A percentile compares a stretch with the other conserved stretches of the same genome.
These are phyloP conservation scores for Dactylonectria macrodidyma DNA, from an alignment of 2,329 filamentous ascomycete genomes.

Conservation along the genomic window DNA sequence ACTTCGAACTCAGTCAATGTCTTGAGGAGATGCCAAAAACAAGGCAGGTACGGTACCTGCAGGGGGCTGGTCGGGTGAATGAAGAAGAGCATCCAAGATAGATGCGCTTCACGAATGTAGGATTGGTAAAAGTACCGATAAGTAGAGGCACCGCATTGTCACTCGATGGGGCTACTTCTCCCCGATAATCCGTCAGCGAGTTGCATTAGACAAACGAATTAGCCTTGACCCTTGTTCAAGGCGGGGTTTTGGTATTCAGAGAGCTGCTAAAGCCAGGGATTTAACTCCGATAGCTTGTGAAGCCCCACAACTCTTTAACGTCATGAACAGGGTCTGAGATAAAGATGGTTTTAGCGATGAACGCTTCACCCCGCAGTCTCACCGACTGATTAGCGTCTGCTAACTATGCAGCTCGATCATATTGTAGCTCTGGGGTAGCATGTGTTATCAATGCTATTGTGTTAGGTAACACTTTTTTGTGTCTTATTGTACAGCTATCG, in stretches of 20 bases:
- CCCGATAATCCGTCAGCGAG: not conserved
- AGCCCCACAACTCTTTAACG: constrained; percentile 3
- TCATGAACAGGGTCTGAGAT: constrained; percentile 15
- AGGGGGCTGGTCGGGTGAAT: no score
- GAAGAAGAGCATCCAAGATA: not conserved
- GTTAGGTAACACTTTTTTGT: constrained; percentile 1
- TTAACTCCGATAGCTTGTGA: not conserved
- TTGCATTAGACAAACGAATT: not conserved
- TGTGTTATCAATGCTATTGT: not conserved
- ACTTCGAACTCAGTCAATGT: not conserved
- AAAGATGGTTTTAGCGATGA: constrained; percentile 1
- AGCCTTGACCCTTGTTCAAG: no score
- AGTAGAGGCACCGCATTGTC: not conserved
- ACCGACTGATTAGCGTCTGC: constrained; percentile 20
- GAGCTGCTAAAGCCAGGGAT: not conserved
- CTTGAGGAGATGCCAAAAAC: no score
- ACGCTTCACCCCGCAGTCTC: constrained; percentile 26
- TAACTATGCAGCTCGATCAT: not conserved
- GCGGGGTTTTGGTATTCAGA: not conserved
- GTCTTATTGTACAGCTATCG: not conserved
- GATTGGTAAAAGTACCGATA: not conserved
- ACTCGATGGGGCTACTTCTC: not conserved
- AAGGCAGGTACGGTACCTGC: no score
- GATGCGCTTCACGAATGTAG: not conserved
- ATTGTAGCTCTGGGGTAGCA: not conserved